phyloP scores from a whole-genome alignment of 768 basidiomycete genomes.

The Mycena vitilis region DNA sequence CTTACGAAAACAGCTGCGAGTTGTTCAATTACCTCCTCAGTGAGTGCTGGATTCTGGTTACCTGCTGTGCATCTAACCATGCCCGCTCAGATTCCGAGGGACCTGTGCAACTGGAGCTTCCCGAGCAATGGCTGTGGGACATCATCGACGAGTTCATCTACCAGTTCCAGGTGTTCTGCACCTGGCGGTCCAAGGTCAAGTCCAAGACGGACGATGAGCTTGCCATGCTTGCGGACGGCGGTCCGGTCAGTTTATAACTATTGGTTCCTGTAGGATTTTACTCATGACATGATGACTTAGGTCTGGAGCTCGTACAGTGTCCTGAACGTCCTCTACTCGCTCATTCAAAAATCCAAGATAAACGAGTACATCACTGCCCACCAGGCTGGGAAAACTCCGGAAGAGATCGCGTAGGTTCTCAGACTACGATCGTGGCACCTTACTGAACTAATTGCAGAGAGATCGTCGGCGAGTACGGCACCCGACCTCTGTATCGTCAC shows the following conservation, averaged over 20 bases:
- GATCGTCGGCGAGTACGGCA: conserved; percentile 92
- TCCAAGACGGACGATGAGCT: conserved; percentile 93
- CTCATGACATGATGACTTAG: conserved; percentile 47
- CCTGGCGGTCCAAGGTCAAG: conserved; percentile 88
- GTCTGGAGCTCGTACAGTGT: conserved; percentile 99
- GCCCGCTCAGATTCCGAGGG: conserved; percentile 83
- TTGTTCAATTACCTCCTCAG: conserved; percentile 98
- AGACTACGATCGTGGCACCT: background rate
- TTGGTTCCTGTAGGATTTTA: background rate
- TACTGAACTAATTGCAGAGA: conserved; percentile 59
- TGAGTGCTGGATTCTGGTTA: conserved; percentile 50
- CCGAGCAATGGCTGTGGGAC: conserved; percentile 98
- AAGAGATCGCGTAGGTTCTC: conserved; percentile 84
- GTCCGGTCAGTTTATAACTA: conserved; percentile 57
- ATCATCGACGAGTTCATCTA: conserved; percentile 98
- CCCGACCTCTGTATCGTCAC: conserved; percentile 90
- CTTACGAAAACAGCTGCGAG: conserved; percentile 98
- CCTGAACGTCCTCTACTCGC: conserved; percentile 96
- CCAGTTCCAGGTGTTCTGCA: conserved; percentile 96
- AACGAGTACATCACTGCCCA: conserved; percentile 92
- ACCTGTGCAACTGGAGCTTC: conserved; percentile 92
- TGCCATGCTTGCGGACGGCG: conserved; percentile 80
- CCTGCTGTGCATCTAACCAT: conserved; percentile 5
- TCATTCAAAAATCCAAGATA: conserved; percentile 97
- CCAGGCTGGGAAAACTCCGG: conserved; percentile 80